phyloP scores from a whole-genome alignment of 2,329 filamentous ascomycete species.

The Verticillium zaregamsianum region DNA sequence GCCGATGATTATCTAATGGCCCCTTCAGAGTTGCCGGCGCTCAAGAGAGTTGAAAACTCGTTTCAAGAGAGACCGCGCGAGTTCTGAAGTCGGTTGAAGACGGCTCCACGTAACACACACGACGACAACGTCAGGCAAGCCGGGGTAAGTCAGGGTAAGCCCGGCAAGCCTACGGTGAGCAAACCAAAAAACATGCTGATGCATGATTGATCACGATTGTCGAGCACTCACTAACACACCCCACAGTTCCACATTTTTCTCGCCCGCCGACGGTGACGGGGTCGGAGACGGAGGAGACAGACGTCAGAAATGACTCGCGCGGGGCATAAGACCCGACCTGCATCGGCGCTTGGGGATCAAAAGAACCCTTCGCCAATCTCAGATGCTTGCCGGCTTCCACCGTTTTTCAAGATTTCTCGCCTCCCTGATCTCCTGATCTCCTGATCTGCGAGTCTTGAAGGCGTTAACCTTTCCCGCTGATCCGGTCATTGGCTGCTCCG shows the following conservation, averaged over 20 bases:
- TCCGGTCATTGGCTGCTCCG: not conserved
- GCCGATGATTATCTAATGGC: not conserved
- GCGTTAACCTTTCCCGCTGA: not conserved
- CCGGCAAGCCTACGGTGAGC: no score
- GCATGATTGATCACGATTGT: no score
- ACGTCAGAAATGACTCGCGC: not conserved
- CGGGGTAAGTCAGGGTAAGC: no score
- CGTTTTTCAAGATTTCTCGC: not conserved
- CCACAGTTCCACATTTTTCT: no score
- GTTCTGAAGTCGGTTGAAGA: not conserved
- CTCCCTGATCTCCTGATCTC: not conserved
- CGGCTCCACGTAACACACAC: not conserved
- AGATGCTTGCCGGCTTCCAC: not conserved
- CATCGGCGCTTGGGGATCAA: not conserved
- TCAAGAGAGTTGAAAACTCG: not conserved
- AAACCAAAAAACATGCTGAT: no score
- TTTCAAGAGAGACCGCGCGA: not conserved
- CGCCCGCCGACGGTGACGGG: not conserved
- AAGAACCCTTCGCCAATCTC: not conserved
- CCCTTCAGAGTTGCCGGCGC: not conserved
- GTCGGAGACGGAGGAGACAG: not conserved
- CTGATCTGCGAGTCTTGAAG: not conserved
- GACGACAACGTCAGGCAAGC: no score
- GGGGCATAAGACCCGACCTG: not conserved
- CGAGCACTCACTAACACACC: no score